These are phyloP conservation scores for Venturia pyrina DNA, from an alignment of 2,329 filamentous ascomycete species.

Conservation along the genomic window DNA sequence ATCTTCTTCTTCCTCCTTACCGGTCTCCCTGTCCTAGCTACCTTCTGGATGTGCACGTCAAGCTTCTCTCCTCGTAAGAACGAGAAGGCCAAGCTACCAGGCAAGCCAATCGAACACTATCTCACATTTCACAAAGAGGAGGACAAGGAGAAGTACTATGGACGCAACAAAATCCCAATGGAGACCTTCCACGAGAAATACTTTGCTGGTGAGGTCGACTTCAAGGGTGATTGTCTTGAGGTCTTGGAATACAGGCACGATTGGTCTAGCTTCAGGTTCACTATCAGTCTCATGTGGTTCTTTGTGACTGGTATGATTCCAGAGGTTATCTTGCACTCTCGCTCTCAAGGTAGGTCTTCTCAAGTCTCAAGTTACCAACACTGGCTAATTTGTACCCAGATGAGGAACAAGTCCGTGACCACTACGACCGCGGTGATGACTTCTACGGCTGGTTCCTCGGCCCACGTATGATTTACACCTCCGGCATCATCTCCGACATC, in stretches of 20 bases:
- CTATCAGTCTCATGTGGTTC: conserved; percentile 72
- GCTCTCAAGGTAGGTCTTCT: conserved; percentile 61
- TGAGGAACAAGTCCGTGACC: conserved; percentile 93
- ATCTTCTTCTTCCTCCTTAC: conserved; percentile 77
- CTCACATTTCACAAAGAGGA: conserved; percentile 62
- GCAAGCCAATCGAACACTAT: conserved; percentile 83
- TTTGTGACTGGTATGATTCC: conserved; percentile 82
- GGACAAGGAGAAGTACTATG: conserved; percentile 58
- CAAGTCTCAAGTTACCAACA: neutral
- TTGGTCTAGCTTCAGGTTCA: conserved; percentile 93
- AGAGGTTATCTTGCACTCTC: conserved; percentile 85
- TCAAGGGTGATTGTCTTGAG: conserved; percentile 88
- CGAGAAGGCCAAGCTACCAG: conserved; percentile 80
- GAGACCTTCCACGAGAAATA: conserved; percentile 98
- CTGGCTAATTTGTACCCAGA: conserved; percentile 41
- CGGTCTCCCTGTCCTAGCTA: conserved; percentile 66
- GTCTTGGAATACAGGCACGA: conserved; percentile 90
- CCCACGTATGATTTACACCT: conserved; percentile 98
- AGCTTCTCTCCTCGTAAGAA: conserved; percentile 79
- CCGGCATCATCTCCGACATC: conserved; percentile 82
- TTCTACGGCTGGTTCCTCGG: conserved; percentile 99
- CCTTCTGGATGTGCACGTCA: conserved; percentile 74
- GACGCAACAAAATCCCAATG: conserved; percentile 73
- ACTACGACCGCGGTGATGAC: conserved; percentile 96
- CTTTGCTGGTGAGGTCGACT: conserved; percentile 87